A percentile compares a stretch with the other conserved stretches of the same genome.
phyloP scores from a whole-genome alignment of 192 early-diverging fungal species.

The Backusella luteola region DNA sequence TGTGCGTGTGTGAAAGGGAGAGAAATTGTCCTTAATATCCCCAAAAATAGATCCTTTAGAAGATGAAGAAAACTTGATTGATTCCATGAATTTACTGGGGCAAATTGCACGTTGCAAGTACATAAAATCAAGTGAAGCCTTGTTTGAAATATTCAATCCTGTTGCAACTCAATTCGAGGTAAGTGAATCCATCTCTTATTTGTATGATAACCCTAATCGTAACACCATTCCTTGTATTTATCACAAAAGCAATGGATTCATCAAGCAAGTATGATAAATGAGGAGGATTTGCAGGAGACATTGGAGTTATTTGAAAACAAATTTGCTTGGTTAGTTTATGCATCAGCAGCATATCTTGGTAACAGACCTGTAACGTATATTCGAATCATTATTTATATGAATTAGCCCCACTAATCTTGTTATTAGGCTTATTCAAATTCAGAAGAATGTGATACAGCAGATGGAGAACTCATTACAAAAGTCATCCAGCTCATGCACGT shows the following conservation, averaged over 20 bases:
- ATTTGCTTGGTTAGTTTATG: slow-evolving; percentile 83
- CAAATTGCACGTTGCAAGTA: slow-evolving; percentile 70
- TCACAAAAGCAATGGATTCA: slow-evolving; percentile 1
- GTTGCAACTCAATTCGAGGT: slow-evolving; percentile 59
- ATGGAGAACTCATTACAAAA: slow-evolving; percentile 70
- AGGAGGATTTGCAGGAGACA: slow-evolving; percentile 41
- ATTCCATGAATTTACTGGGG: slow-evolving; percentile 69
- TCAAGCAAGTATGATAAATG: slow-evolving; percentile 15
- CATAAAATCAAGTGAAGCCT: slow-evolving; percentile 47
- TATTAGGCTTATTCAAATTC: slow-evolving; percentile 60
- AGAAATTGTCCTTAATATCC: neutral
- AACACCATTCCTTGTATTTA: neutral
- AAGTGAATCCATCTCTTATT: neutral
- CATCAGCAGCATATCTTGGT: slow-evolving; percentile 64
- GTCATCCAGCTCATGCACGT: slow-evolving; percentile 69
- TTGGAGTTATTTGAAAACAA: slow-evolving; percentile 56
- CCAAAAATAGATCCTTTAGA: slow-evolving; percentile 56
- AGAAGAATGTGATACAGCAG: slow-evolving; percentile 74
- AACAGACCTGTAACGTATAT: slow-evolving; percentile 54
- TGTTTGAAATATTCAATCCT: slow-evolving; percentile 55
- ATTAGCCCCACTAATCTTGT: slow-evolving; percentile 10
- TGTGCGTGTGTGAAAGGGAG: neutral
- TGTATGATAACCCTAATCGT: neutral
- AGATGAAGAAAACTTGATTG: slow-evolving; percentile 66
- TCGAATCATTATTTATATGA: neutral